These are phyloP conservation scores for Claviceps spartinae DNA, from an alignment of 2,329 filamentous ascomycete species.

Conservation along the genomic window DNA sequence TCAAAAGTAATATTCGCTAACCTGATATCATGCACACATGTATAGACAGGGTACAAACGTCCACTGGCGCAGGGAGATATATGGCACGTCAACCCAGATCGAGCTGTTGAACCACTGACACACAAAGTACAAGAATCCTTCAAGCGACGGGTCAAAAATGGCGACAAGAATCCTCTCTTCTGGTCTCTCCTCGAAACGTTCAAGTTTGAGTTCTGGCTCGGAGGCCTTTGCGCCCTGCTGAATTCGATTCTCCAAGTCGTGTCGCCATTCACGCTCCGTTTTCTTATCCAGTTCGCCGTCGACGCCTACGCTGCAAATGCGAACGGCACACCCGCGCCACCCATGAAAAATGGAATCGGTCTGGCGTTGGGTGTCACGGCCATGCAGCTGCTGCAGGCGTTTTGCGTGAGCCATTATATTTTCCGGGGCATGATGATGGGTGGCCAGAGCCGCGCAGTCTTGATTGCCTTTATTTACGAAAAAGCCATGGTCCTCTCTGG, in stretches of 20 bases:
- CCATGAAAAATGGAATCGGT: conserved; percentile 64
- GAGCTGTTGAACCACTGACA: conserved; percentile 58
- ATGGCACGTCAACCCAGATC: conserved; percentile 73
- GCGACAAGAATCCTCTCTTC: conserved; percentile 59
- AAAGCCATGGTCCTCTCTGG: conserved; percentile 85
- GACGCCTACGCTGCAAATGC: conserved; percentile 58
- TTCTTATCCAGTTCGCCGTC: conserved; percentile 72
- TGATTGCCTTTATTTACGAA: conserved; percentile 81
- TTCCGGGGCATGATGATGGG: conserved; percentile 87
- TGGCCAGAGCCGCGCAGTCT: conserved; percentile 64
- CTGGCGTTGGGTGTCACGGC: conserved; percentile 69
- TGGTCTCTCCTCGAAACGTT: conserved; percentile 81
- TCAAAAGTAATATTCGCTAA: background rate
- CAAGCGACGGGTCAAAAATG: conserved; percentile 49
- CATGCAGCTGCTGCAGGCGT: conserved; percentile 74
- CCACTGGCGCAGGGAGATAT: conserved; percentile 74
- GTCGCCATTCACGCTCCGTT: conserved; percentile 73
- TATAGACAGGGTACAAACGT: conserved; percentile 68
- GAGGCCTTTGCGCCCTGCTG: conserved; percentile 61
- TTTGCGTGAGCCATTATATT: conserved; percentile 81
- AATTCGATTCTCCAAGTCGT: conserved; percentile 68
- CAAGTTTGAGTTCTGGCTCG: conserved; percentile 70
- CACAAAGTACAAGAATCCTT: conserved; percentile 54
- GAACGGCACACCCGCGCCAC: conserved; percentile 39
- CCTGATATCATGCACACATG: background rate